These are phyloP conservation scores for Mortierella claussenii DNA, from an alignment of 192 early-diverging fungal genomes.

Conservation along the genomic window DNA sequence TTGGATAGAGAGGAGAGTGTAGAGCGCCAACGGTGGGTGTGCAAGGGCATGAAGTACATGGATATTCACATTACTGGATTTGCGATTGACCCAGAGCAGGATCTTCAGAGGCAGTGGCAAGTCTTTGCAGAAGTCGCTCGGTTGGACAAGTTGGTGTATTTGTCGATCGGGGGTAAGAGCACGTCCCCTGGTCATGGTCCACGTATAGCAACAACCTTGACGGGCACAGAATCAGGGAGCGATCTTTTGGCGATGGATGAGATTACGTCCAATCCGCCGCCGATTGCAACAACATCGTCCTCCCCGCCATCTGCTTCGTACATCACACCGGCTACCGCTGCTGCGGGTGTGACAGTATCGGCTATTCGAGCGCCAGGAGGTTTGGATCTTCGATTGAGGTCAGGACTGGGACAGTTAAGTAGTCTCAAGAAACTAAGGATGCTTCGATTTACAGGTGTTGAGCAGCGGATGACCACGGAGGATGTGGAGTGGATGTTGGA, in stretches of 20 bases:
- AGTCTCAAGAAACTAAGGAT: slow-evolving; percentile 19
- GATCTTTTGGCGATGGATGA: too few species aligned
- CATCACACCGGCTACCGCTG: neutral
- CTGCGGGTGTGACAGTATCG: neutral
- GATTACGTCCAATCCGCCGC: too few species aligned
- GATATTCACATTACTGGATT: slow-evolving; percentile 22
- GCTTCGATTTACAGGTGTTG: slow-evolving; percentile 23
- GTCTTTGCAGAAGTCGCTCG: slow-evolving; percentile 18
- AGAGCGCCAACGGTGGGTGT: slow-evolving; percentile 8
- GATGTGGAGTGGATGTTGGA: slow-evolving; percentile 36
- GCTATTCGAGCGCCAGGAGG: neutral
- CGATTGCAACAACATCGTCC: neutral
- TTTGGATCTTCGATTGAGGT: slow-evolving; percentile 8
- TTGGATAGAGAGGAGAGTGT: neutral
- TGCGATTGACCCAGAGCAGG: neutral
- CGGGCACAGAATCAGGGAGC: too few species aligned
- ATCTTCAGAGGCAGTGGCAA: slow-evolving; percentile 11
- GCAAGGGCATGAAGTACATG: slow-evolving; percentile 7
- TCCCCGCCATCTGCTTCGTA: neutral
- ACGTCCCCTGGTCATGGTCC: neutral
- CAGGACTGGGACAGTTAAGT: slow-evolving; percentile 12
- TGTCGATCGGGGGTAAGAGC: slow-evolving; percentile 22
- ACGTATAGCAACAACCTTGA: neutral
- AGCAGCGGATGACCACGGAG: slow-evolving; percentile 7
- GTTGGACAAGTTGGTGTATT: slow-evolving; percentile 12